A percentile compares a stretch with the other conserved stretches of the same genome.
Evolutionary conservation across 179 eudicot genomes (phyloP).

Genomic region (Silene noctiflora): DNA sequence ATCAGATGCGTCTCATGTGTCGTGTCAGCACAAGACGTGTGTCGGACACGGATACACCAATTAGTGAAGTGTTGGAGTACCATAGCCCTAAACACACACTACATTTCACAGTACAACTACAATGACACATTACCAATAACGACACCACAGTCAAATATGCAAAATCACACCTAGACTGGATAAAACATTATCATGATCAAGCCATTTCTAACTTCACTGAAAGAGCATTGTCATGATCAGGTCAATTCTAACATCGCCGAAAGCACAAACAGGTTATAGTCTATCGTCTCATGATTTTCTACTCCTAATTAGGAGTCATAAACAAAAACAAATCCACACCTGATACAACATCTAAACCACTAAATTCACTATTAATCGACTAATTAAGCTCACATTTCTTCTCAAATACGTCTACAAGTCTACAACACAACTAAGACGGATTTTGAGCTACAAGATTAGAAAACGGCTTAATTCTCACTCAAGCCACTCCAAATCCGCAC

Average conservation of each 20-base stretch:
- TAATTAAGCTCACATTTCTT: background rate
- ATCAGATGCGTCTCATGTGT: too few relatives aligned
- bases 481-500: background rate
- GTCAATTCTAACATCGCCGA: background rate
- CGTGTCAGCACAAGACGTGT: too few relatives aligned
- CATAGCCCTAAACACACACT: too few relatives aligned
- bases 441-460: background rate
- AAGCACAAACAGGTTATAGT: background rate
- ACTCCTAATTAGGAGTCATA: background rate
- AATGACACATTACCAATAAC: background rate
- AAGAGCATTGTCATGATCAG: slow-evolving; percentile 11
- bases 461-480: slow-evolving; percentile 3
- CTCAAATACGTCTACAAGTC: background rate
- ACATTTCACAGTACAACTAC: background rate
- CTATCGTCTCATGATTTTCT: background rate
- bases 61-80: too few relatives aligned
- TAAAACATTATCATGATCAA: slow-evolving; percentile 9
- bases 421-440: background rate
- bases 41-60: too few relatives aligned
- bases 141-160: background rate
- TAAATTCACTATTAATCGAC: background rate
- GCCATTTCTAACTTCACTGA: background rate
- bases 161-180: background rate
- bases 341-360: background rate
- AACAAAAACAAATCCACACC: background rate